A percentile compares a stretch with the other conserved stretches of the same genome.
phyloP scores from a whole-genome alignment of 2,329 filamentous ascomycete genomes.

The Arthrobotrys musiformis region DNA sequence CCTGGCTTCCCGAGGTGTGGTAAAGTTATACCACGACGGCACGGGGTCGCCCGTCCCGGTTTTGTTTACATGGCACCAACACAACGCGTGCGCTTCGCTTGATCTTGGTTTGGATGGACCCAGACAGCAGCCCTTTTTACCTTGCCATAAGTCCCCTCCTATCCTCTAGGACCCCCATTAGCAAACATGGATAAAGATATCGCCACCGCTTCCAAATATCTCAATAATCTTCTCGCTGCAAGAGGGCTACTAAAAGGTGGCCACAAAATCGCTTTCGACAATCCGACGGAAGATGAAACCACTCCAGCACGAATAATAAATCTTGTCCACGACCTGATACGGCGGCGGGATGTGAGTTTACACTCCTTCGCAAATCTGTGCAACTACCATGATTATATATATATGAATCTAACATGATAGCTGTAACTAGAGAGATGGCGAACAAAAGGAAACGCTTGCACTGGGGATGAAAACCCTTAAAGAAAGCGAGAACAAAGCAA shows the following conservation, averaged over 20 bases:
- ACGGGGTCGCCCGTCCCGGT: background rate
- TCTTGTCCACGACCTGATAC: conserved; percentile 89
- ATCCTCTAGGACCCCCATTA: background rate
- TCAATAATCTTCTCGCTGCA: conserved; percentile 77
- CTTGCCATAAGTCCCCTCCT: background rate
- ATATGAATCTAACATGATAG: conserved; percentile 23
- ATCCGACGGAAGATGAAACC: conserved; percentile 73
- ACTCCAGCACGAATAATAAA: conserved; percentile 81
- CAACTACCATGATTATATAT: no score
- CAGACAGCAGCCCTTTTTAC: no score
- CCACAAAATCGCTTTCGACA: conserved; percentile 82
- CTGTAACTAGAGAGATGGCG: conserved; percentile 78
- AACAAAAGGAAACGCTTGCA: conserved; percentile 84
- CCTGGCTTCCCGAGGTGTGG: background rate
- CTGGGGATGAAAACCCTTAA: conserved; percentile 80
- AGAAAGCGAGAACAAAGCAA: conserved; percentile 69
- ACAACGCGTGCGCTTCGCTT: no score
- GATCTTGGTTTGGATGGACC: no score
- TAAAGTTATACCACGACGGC: background rate
- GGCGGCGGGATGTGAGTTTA: conserved; percentile 81
- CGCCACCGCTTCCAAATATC: conserved; percentile 75
- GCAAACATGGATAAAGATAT: conserved; percentile 65
- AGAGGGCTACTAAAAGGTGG: conserved; percentile 75
- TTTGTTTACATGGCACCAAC: conserved; percentile 51
- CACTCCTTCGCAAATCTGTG: background rate